These are phyloP conservation scores for Nothophaeocryptopus gaeumannii DNA, from an alignment of 2,329 filamentous ascomycete genomes.

Conservation along the genomic window DNA sequence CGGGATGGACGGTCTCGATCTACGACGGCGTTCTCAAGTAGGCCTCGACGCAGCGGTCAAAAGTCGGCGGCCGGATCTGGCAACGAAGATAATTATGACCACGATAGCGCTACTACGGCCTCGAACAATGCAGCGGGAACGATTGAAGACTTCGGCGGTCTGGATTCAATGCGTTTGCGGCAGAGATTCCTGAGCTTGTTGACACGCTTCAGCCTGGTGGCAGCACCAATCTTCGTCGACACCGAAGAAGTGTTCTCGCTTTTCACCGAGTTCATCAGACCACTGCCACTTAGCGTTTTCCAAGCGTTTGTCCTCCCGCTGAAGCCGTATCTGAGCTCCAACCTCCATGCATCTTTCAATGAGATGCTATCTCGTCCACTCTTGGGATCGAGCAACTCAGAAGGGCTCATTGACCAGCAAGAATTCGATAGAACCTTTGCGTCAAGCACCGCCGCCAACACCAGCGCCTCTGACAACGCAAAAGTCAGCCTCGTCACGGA, in stretches of 20 bases:
- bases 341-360: constrained; percentile 50
- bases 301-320: constrained; percentile 53
- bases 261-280: constrained; percentile 56
- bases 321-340: constrained; percentile 32
- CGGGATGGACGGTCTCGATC: constrained; percentile 15
- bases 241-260: constrained; percentile 59
- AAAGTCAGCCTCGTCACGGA: constrained; percentile 70
- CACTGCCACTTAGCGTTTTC: constrained; percentile 59
- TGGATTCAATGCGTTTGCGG: constrained; percentile 60
- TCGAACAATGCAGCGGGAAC: background rate
- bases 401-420: constrained; percentile 46
- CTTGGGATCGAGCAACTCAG: constrained; percentile 43
- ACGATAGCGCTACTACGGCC: constrained; percentile 3
- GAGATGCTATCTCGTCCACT: constrained; percentile 54
- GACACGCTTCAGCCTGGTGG: constrained; percentile 30
- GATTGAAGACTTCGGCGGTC: constrained; percentile 32
- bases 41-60: constrained; percentile 5
- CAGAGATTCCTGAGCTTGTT: constrained; percentile 61
- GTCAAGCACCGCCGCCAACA: constrained; percentile 61
- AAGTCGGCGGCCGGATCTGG: constrained; percentile 3
- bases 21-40: constrained; percentile 6
- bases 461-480: constrained; percentile 64
- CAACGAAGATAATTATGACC: constrained; percentile 7
- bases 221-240: constrained; percentile 45
- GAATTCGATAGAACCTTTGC: constrained; percentile 62